phyloP scores from a whole-genome alignment of 139 green algal genomes.

The Pleodorina starrii region DNA sequence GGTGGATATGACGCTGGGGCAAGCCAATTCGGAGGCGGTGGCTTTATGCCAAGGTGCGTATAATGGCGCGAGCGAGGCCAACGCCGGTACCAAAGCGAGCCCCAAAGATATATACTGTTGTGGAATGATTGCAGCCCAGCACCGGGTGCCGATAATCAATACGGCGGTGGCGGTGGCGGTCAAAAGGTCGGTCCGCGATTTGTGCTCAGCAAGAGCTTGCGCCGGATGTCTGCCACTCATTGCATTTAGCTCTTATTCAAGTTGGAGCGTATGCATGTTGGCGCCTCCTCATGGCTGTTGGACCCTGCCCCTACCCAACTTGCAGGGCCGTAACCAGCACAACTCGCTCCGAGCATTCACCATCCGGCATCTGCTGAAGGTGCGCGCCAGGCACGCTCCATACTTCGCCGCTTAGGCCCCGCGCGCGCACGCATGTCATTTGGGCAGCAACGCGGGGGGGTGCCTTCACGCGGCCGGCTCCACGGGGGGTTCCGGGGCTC shows the following conservation, averaged over 20 bases:
- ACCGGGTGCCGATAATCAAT: slow-evolving; percentile 1
- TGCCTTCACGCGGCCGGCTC: no score
- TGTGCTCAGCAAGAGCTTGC: no score
- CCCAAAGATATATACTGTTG: not conserved
- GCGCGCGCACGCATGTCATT: no score
- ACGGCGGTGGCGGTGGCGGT: slow-evolving; percentile 27
- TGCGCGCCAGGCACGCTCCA: no score
- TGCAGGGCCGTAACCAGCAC: not conserved
- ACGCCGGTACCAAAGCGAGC: not conserved
- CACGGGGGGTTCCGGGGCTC: no score
- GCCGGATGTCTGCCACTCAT: no score
- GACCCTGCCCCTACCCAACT: no score
- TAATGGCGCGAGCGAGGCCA: slow-evolving; percentile 14
- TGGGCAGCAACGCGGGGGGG: no score
- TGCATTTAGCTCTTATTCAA: no score
- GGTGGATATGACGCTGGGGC: slow-evolving; percentile 1
- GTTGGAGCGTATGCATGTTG: no score
- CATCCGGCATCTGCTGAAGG: slow-evolving; percentile 3
- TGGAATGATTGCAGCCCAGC: slow-evolving; percentile 6
- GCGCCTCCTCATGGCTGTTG: no score
- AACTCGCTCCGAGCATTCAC: slow-evolving; percentile 1
- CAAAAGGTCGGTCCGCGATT: slow-evolving; percentile 18
- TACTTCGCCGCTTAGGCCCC: no score
- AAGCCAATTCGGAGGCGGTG: slow-evolving; percentile 46
- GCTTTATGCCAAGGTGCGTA: slow-evolving; percentile 41